These are phyloP conservation scores for Kwoniella botswanensis DNA, from an alignment of 768 basidiomycete genomes.

Conservation along the genomic window DNA sequence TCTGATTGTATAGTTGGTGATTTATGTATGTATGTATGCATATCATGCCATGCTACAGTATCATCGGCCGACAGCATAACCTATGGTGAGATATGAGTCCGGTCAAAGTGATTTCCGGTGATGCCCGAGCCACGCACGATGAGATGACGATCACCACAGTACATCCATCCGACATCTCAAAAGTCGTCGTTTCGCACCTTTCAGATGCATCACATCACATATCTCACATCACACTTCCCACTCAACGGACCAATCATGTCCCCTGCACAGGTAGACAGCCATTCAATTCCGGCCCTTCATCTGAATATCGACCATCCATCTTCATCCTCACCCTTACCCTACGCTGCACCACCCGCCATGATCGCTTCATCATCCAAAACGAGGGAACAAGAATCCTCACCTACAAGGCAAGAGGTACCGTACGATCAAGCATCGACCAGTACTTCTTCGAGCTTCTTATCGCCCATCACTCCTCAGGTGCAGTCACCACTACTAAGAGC, in stretches of 20 bases:
- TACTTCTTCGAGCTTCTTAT: neutral
- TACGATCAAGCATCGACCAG: neutral
- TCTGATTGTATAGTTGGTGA: neutral
- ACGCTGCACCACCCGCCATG: neutral
- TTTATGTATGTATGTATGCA: neutral
- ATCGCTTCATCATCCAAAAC: slow-evolving; percentile 5
- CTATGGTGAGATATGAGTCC: neutral
- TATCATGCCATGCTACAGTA: neutral
- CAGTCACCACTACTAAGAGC: slow-evolving; percentile 31
- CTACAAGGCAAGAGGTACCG: neutral
- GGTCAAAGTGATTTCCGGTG: slow-evolving; percentile 1
- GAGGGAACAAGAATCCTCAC: neutral
- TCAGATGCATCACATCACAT: no score
- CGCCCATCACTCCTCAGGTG: slow-evolving; percentile 17
- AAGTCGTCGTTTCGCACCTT: no score
- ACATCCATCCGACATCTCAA: no score
- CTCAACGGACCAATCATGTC: neutral
- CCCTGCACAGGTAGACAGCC: neutral
- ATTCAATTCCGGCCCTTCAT: neutral
- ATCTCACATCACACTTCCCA: no score
- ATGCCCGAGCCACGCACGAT: neutral
- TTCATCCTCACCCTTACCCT: neutral
- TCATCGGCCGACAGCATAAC: neutral
- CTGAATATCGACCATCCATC: neutral
- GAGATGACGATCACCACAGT: neutral